Base-by-base conservation (phyloP, 2,329 filamentous ascomycete species). In the Cercospora berteroae region DNA sequence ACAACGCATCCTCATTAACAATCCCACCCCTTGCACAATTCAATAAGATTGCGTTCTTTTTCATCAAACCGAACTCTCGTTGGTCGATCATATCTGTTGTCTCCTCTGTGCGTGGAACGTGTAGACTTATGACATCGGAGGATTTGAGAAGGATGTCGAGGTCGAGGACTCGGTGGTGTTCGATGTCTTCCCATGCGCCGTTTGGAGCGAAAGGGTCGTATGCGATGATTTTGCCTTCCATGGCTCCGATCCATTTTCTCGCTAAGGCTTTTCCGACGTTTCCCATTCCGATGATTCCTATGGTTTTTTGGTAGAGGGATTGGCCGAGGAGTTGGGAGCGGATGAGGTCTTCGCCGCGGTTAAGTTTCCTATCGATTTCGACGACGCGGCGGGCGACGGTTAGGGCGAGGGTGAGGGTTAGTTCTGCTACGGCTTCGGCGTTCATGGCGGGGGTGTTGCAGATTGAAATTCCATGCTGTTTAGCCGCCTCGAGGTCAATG, bases 381-480 rank as follows among this genome's bases (percentile, higher is more conserved):
- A 71, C 67, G 7, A 79, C 67, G 6, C 77, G 72, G 5, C 78
- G 71, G 6, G 76, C 71, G 4, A 80, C 69, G 8, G 72, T 73
- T 6, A 79, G 69, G 6, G 76, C 74, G 10, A 80, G 71, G 23
- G 72, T 71, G 1, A 80, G 48, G 0, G 76, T 73, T 42, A 79
- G 64, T 61, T 80, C 78, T 5, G 78, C 78, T 1, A 81, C 79
- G 2, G 78, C 69, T 10, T 79, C 77, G 5, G 82, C 76, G 65
- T 84, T 84, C 25, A 81, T 79, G 10, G 74, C 78, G 1, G 82
- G 81, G 52, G 79, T 81, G 60, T 84, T 84, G 64, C 78, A 80
- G 39, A 85, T 81, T 13, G 77, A 76, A 60, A 85, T 80, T 27
- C 80, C 81, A 9, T 81, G 77, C 63, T 77, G 74, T 44, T 76